Base-by-base conservation (phyloP, 2,329 filamentous ascomycete genomes). In the Annulohypoxylon truncatum region DNA sequence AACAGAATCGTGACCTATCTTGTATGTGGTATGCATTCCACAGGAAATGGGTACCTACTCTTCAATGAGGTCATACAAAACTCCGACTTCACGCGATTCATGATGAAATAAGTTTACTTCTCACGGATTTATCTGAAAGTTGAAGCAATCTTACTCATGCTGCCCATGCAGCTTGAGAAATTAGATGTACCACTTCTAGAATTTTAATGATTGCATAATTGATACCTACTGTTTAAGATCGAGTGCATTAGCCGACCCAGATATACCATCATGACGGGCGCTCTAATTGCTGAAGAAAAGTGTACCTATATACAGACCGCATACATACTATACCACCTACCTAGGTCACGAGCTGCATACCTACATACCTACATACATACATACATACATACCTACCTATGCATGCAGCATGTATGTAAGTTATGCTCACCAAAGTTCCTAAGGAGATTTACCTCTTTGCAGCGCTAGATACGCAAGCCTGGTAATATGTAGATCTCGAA, bases 401-500 rank as follows among this genome's bases (percentile, higher is more conserved):
- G 42, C 26, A 46, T 12, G 42, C 8, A 26, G 42, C 28, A 47
- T 26, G 42, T 26, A 26, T 24, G 44, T 20, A 29, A 48, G 24
- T 28, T 26, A 10, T 15, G 44, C 24, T 48, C 24, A 29, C 44
- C 24, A 48, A 48, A 48, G 44, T 48, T 48, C 44, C 44, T 48
- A 15, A 29, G 5, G n/a, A 48, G 9, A 24, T 38, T 26, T 35
- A 29, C 15, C 9, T 35, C n/a, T 7, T 20, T 46, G 15, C 33
- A 13, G 26, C 53, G 29, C 28, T 22, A 26, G 47, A 47, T 51
- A 22, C 42, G 35, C 47, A 54, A 55, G 26, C 35, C 38, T 38
- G 47, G 40, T 33, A 54, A 53, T 33, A 47, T 67, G 64, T 50
- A 67, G 59, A 61, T 57, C 50, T 40, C 18, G 31, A 60, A 67